Base-by-base conservation (phyloP, 1,284 basidiomycete genomes). In the Sporisorium exsertum region DNA sequence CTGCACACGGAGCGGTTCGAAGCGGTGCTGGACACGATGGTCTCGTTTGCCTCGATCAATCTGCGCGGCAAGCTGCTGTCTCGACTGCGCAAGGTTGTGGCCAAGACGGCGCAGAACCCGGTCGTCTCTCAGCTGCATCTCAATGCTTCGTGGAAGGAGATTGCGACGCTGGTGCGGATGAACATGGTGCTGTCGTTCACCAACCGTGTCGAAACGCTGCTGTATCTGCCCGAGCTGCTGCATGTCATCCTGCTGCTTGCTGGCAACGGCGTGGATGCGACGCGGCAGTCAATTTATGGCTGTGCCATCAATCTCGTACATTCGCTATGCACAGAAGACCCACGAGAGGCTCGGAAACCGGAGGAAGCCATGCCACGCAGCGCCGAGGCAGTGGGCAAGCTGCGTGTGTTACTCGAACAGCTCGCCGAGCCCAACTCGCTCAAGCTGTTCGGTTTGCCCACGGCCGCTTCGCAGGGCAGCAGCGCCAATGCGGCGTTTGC, bases 151-250 rank as follows among this genome's bases (percentile, higher is more conserved):
- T 83, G 81, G 81, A 81, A 81, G 57, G 81, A 83, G 67, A 82
- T 83, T 18, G 81, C 78, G 13, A 83, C 81, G 54, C 64, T 83
- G 54, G 71, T 80, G 32, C 66, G 81, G 27, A 82, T 83, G 79
- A 82, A 83, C 65, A 81, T 81, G 78, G 76, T 82, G 42, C 75
- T 83, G 20, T 81, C 81, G 7, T 83, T 83, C 58, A 83, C 80
- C 47, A 78, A 73, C 47, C 69, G 78, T 9, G 67, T 81, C 52
- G 81, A 83, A 56, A 69, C 77, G n/a, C 63, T 81, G 16, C 52
- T 82, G 22, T 83, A 78, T 47, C 69, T 83, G 6, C 80, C 81
- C 9, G 81, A 83, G 62, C 61, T 81, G 52, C 58, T 83, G 33
- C 81, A 83, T 58, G 65, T 82, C 50, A 78, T 82, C 43, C 58